Evolutionary conservation across 176 grass and related monocot genomes (phyloP).

Genomic region (Hsuehochloa calcarea): DNA sequence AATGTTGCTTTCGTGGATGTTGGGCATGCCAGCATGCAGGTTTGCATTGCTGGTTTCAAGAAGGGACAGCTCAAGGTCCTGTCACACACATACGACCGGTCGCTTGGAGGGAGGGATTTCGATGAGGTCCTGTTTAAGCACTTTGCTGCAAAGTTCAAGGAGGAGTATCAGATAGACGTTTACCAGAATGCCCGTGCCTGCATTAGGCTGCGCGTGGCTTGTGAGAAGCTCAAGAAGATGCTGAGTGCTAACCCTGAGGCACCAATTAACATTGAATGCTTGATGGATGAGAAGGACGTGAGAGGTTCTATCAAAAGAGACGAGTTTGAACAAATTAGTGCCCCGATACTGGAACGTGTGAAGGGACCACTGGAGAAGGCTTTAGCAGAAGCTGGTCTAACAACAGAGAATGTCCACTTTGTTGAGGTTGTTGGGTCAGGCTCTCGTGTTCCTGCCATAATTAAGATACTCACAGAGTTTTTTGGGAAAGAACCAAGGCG

Average conservation of each 20-base stretch:
- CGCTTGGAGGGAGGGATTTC: conserved; percentile 7
- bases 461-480: conserved; percentile 78
- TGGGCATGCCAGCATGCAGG: background rate
- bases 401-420: conserved; percentile 59
- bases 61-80: background rate
- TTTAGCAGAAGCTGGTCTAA: conserved; percentile 67
- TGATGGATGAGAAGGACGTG: conserved; percentile 98
- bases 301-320: conserved; percentile 78
- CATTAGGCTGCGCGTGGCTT: conserved; percentile 64
- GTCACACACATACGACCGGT: background rate
- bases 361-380: conserved; percentile 75
- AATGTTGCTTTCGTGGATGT: conserved; percentile 50
- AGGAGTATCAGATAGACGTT: conserved; percentile 86
- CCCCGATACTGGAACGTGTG: conserved; percentile 65
- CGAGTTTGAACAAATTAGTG: conserved; percentile 74
- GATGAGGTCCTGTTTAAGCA: conserved; percentile 49
- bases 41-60: background rate
- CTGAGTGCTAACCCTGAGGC: conserved; percentile 84
- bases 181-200: conserved; percentile 86
- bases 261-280: conserved; percentile 78
- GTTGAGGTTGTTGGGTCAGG: conserved; percentile 96
- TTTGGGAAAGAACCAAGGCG: conserved; percentile 86
- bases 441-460: conserved; percentile 79
- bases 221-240: conserved; percentile 88
- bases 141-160: conserved; percentile 76